Evolutionary conservation across 495 filamentous ascomycete species (phyloP).

Genomic region (Talaromyces adpressus): DNA sequence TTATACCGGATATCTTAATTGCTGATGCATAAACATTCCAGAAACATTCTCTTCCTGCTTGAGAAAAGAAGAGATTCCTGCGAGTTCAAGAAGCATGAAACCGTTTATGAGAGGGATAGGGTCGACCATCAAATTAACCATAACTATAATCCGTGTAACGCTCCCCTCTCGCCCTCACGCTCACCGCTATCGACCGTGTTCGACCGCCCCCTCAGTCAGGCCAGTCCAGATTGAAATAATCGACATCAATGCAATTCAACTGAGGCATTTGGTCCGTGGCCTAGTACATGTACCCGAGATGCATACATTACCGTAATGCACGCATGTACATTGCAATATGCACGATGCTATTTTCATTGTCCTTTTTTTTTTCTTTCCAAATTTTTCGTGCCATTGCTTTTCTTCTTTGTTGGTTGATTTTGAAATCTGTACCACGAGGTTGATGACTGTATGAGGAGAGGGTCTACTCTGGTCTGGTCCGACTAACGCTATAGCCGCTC

Average conservation of each 20-base stretch:
- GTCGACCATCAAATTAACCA: neutral
- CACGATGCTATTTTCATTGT: neutral
- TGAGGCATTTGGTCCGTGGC: neutral
- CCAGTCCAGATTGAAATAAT: conserved; percentile 6
- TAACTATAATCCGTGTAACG: neutral
- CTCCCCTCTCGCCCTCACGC: neutral
- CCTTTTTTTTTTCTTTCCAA: neutral
- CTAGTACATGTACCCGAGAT: neutral
- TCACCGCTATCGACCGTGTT: neutral
- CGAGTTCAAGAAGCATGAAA: neutral
- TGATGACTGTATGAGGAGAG: neutral
- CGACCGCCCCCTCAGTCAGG: neutral
- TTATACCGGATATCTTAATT: neutral
- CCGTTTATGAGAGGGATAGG: neutral
- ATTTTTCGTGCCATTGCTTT: neutral
- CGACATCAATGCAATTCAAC: neutral
- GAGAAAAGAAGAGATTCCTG: no score
- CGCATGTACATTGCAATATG: neutral
- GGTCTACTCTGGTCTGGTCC: no score
- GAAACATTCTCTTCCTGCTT: no score
- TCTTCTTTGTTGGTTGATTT: neutral
- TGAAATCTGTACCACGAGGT: neutral
- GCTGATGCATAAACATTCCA: neutral
- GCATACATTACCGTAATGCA: neutral
- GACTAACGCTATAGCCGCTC: neutral